Evolutionary conservation across 1,284 basidiomycete genomes (phyloP).

Genomic region (Ceratobasidium sp.): DNA sequence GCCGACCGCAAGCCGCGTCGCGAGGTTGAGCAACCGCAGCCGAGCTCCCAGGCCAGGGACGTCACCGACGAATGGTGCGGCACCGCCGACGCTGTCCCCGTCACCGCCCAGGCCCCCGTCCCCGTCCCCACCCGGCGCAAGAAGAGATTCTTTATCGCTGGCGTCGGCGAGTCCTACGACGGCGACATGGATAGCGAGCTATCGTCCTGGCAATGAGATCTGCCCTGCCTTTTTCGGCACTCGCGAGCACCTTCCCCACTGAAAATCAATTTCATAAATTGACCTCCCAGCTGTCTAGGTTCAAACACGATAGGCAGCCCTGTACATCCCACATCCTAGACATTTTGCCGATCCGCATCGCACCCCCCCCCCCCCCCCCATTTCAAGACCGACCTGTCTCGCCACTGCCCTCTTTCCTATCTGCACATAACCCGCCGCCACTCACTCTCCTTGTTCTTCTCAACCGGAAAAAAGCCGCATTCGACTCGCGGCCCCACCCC

Average conservation of each 20-base stretch:
- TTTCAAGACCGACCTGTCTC: not conserved
- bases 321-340: constrained; percentile 1
- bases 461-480: not conserved
- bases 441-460: not conserved
- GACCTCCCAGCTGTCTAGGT: not conserved
- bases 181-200: constrained; percentile 32
- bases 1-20: not conserved
- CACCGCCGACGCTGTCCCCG: constrained; percentile 10
- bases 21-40: not conserved
- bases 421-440: not conserved
- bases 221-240: not conserved
- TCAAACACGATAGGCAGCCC: not conserved
- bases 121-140: not conserved
- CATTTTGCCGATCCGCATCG: not conserved
- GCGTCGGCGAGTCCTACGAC: constrained; percentile 23
- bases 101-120: not conserved
- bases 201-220: constrained; percentile 14
- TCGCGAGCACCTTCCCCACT: not conserved
- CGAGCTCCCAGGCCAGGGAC: not conserved
- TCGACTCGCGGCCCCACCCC: not conserved
- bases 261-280: not conserved
- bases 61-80: constrained; percentile 23
- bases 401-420: not conserved
- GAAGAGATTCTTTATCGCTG: constrained; percentile 20
- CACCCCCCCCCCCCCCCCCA: not conserved